Percentiles rank a stretch among this genome's conserved stretches.
Conservation (phyloP, 202 grass and related monocot genomes). For the Thinopyrum obtusiflorum region DNA sequence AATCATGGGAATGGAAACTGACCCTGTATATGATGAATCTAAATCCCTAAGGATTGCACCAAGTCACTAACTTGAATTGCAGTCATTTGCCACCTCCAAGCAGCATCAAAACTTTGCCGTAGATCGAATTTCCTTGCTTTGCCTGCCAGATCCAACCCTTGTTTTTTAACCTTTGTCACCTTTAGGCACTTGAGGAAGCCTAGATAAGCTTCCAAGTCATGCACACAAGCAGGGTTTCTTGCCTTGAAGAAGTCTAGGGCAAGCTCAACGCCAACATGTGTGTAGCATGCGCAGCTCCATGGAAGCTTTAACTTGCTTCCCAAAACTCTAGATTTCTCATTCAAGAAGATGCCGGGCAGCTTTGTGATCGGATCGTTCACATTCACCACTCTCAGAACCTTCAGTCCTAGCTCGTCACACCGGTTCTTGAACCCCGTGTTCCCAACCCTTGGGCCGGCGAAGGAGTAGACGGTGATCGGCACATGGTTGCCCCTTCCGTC, state of each 20-base stretch:
- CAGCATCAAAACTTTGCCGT: slow-evolving; percentile 40
- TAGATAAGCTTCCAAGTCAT: slow-evolving; percentile 56
- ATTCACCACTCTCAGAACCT: slow-evolving; percentile 57
- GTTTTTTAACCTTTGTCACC: slow-evolving; percentile 30
- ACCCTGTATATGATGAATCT: not conserved
- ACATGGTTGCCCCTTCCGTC: slow-evolving; percentile 10
- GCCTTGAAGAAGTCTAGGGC: slow-evolving; percentile 62
- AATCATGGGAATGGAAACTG: slow-evolving; percentile 34
- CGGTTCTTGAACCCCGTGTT: slow-evolving; percentile 61
- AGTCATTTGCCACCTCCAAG: slow-evolving; percentile 64
- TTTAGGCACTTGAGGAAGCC: slow-evolving; percentile 52
- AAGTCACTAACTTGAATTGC: slow-evolving; percentile 50
- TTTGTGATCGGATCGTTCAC: slow-evolving; percentile 59
- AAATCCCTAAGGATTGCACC: slow-evolving; percentile 60
- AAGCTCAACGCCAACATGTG: slow-evolving; percentile 57
- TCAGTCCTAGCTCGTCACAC: slow-evolving; percentile 55
- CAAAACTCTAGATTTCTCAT: slow-evolving; percentile 52
- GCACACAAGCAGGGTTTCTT: slow-evolving; percentile 53
- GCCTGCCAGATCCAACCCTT: slow-evolving; percentile 39
- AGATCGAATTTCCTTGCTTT: slow-evolving; percentile 43
- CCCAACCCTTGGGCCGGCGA: slow-evolving; percentile 55
- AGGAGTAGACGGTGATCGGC: slow-evolving; percentile 58
- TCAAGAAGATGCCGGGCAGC: slow-evolving; percentile 55
- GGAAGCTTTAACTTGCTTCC: slow-evolving; percentile 46
- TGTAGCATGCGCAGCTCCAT: slow-evolving; percentile 57